phyloP scores from a whole-genome alignment of 2,329 filamentous ascomycete genomes.

The Talaromyces amestolkiae region DNA sequence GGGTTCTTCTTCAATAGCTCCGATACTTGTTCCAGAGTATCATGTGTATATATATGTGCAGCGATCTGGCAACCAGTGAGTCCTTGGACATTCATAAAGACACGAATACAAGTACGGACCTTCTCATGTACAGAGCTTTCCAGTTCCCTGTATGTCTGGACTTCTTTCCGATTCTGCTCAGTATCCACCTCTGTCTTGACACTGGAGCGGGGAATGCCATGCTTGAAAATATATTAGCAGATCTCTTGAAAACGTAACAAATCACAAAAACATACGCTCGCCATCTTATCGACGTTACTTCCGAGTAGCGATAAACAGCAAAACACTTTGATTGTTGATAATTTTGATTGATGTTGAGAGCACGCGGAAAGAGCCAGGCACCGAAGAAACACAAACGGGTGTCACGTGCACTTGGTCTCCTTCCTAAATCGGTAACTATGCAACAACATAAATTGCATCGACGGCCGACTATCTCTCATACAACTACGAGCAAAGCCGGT shows the following conservation, averaged over 20 bases:
- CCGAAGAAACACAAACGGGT: neutral
- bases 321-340: neutral
- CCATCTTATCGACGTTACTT: constrained; percentile 9
- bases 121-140: constrained; percentile 66
- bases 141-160: constrained; percentile 70
- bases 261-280: constrained; percentile 22
- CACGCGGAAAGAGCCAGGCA: constrained; percentile 6
- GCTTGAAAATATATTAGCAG: constrained; percentile 54
- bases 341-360: neutral
- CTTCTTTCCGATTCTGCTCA: constrained; percentile 70
- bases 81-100: neutral
- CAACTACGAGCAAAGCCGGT: neutral
- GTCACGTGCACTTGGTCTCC: constrained; percentile 17
- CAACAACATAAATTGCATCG: neutral
- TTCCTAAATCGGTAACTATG: constrained; percentile 17
- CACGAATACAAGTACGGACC: constrained; percentile 43
- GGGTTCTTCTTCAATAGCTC: constrained; percentile 47
- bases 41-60: constrained; percentile 40
- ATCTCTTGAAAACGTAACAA: neutral
- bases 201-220: constrained; percentile 73
- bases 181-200: constrained; percentile 68
- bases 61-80: constrained; percentile 33
- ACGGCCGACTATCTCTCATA: neutral
- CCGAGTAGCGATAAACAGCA: neutral
- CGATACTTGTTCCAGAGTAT: constrained; percentile 44